phyloP scores from a whole-genome alignment of 2,329 filamentous ascomycete species.

The Pseudogymnoascus sp. region DNA sequence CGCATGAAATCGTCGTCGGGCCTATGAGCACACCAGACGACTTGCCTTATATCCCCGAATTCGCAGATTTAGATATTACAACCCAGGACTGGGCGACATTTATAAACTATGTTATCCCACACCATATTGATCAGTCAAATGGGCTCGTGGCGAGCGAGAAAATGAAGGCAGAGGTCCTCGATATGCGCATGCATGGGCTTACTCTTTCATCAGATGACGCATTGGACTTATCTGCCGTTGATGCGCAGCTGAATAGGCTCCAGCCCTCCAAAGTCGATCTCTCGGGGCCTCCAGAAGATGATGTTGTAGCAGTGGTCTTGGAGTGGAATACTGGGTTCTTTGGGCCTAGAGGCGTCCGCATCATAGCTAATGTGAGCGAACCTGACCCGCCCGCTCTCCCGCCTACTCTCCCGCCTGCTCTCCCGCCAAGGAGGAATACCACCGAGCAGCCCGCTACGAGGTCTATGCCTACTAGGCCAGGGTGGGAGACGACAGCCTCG shows the following conservation, averaged over 20 bases:
- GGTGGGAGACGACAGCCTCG: conserved; percentile 20
- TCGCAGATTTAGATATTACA: conserved; percentile 33
- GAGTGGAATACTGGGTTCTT: conserved; percentile 54
- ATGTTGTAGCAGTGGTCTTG: conserved; percentile 34
- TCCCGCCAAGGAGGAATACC: neutral
- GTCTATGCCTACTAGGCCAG: neutral
- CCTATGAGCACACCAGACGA: conserved; percentile 32
- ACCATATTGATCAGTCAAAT: conserved; percentile 37
- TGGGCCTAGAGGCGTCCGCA: conserved; percentile 37
- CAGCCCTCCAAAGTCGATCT: conserved; percentile 17
- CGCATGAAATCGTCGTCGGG: conserved; percentile 30
- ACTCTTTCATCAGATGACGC: conserved; percentile 15
- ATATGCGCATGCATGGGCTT: conserved; percentile 22
- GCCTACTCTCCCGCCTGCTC: conserved; percentile 11
- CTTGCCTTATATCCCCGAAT: conserved; percentile 31
- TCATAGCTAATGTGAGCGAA: conserved; percentile 21
- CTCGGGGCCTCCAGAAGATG: neutral
- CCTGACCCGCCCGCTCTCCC: conserved; percentile 12
- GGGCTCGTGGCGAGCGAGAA: conserved; percentile 42
- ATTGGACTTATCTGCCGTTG: conserved; percentile 28
- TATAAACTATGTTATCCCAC: conserved; percentile 45
- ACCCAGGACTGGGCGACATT: conserved; percentile 52
- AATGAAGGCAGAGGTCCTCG: conserved; percentile 33
- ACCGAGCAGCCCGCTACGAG: conserved; percentile 26
- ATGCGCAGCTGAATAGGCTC: conserved; percentile 35